phyloP scores from a whole-genome alignment of 495 filamentous ascomycete species.

The Penicillium subrubescens region DNA sequence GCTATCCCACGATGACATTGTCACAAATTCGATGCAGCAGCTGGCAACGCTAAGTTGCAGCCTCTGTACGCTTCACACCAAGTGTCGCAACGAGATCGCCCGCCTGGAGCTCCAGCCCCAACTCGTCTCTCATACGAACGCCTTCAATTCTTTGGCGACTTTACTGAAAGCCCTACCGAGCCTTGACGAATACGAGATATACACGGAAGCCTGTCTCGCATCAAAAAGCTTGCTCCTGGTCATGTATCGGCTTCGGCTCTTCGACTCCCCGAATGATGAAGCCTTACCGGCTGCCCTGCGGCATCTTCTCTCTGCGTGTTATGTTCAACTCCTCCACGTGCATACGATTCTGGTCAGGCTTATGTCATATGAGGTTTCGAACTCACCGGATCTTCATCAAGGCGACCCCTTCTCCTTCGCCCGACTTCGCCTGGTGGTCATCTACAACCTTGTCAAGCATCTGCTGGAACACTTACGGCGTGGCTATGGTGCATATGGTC shows the following conservation, averaged over 20 bases:
- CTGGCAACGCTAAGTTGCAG: background rate
- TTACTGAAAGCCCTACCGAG: background rate
- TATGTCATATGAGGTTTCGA: background rate
- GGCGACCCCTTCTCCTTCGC: background rate
- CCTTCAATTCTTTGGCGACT: background rate
- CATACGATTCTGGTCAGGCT: background rate
- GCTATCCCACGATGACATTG: background rate
- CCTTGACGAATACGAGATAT: background rate
- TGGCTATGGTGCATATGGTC: background rate
- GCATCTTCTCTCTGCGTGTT: background rate
- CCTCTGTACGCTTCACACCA: background rate
- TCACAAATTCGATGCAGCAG: background rate
- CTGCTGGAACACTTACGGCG: background rate
- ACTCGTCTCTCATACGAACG: background rate
- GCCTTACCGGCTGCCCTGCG: background rate
- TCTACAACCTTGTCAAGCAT: background rate
- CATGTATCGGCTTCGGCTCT: background rate
- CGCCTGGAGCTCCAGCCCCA: background rate
- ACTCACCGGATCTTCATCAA: background rate
- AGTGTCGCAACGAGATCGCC: background rate
- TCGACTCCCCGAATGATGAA: background rate
- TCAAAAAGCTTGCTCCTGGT: background rate
- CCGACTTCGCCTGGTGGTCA: background rate
- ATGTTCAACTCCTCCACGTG: background rate
- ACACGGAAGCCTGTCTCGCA: background rate